Base-by-base conservation (phyloP, 805 yeast species). In the Zygosaccharomyces kombuchaensis region DNA sequence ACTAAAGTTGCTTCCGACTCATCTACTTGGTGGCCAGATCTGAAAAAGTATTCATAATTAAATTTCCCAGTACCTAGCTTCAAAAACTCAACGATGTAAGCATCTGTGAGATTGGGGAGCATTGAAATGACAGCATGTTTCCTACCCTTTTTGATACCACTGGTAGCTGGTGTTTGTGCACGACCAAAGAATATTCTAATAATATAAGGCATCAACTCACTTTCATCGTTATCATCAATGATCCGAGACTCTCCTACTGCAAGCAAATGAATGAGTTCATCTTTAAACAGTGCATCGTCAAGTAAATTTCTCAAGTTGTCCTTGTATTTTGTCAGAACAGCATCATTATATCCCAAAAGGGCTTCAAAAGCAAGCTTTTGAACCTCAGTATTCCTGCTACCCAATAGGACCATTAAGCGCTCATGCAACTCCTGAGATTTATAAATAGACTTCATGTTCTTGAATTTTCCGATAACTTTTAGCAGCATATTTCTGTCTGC, bases 121-220 rank as follows among this genome's bases (percentile, higher is more conserved):
- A 81, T 69, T 17, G 82, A 72, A 9, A 87, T 71, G 7, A 87
- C 82, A 7, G 93, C 87, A 55, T 73, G 75, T 51, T 87, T 84
- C 53, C 85, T 76, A 26, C 89, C 82, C 45, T 78, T 76, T 58
- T 86, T 86, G 23, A 81, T 76, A 48, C 87, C 88, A 61, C 85
- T 82, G 1, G 78, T 70, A 45, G 72, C 76, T 32, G 81, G 73
- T 1, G 82, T 75, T 65, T 87, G 95, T 7, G 89, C 87, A 46
- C 95, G 75, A 7, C 98, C 98, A 65, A 83, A 91, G 16, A 93
- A 68, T 21, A 93, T 82, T 53, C 96, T 70, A 40, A 89, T 60
- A 3, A 89, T 74, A 25, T 86, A 58, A 1, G 95, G 93, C 77
- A 88, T 77, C 2, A 91, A 73, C 1, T 51, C 63, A 2, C 62